A percentile compares a stretch with the other conserved stretches of the same genome.
Conservation (phyloP, 2,329 filamentous ascomycete genomes). For the Penicillium sp. region DNA sequence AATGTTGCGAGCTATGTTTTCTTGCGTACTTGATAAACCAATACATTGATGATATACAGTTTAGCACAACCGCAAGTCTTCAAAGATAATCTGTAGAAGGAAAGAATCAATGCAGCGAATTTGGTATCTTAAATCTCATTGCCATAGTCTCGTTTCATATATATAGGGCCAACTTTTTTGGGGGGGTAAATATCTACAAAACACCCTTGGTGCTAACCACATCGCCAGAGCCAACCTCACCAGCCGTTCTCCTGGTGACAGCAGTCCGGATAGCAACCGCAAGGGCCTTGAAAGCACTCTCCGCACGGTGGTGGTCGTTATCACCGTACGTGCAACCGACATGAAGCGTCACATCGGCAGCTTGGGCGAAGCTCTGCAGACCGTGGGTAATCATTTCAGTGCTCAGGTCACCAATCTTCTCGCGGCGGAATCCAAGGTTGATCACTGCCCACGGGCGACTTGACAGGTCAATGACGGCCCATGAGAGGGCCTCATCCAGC, state of each 20-base stretch:
- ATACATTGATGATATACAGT: not conserved
- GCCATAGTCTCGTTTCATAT: constrained; percentile 7
- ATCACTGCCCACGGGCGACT: constrained; percentile 87
- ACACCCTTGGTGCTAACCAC: constrained; percentile 97
- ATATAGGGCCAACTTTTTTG: not conserved
- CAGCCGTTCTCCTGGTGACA: constrained; percentile 71
- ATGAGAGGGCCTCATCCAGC: constrained; percentile 91
- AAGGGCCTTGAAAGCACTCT: constrained; percentile 96
- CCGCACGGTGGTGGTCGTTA: constrained; percentile 95
- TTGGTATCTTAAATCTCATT: constrained; percentile 4
- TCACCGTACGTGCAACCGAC: constrained; percentile 88
- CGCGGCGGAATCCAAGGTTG: constrained; percentile 80
- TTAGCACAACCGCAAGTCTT: not conserved
- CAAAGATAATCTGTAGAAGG: not conserved
- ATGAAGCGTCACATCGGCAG: constrained; percentile 88
- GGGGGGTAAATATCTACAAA: constrained; percentile 49
- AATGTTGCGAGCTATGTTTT: no score
- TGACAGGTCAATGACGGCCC: constrained; percentile 91
- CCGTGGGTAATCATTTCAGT: constrained; percentile 98
- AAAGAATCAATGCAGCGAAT: not conserved
- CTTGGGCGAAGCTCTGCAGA: constrained; percentile 90
- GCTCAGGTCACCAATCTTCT: constrained; percentile 91
- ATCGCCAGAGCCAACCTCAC: constrained; percentile 85
- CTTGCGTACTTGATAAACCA: no score
- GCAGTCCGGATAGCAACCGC: constrained; percentile 83